Percentiles rank a stretch among this genome's conserved stretches.
These are phyloP conservation scores for Ceratocystis smalleyi DNA, from an alignment of 2,329 filamentous ascomycete genomes.

Conservation along the genomic window DNA sequence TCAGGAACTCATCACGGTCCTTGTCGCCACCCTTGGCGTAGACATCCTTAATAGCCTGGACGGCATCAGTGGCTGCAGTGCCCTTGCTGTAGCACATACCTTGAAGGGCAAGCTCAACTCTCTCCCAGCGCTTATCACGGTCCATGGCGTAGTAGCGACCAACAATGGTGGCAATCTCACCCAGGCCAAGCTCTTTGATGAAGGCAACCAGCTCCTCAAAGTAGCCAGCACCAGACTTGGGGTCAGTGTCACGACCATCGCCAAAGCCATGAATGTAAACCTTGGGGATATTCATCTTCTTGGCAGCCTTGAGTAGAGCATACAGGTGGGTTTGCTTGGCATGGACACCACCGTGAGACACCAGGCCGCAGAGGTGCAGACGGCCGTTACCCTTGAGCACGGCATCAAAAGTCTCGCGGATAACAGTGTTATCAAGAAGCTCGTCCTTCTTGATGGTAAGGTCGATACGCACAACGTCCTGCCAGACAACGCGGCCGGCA, in stretches of 20 bases:
- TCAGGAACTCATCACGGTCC: conserved; percentile 95
- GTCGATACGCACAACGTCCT: conserved; percentile 94
- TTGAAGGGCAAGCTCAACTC: conserved; percentile 78
- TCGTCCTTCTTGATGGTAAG: conserved; percentile 76
- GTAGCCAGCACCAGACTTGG: conserved; percentile 79
- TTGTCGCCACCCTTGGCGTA: conserved; percentile 54
- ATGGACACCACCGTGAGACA: conserved; percentile 94
- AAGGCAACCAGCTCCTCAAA: conserved; percentile 73
- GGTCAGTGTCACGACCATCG: conserved; percentile 93
- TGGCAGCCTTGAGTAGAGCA: conserved; percentile 74
- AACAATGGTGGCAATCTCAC: conserved; percentile 81
- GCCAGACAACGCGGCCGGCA: conserved; percentile 93
- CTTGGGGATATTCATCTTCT: conserved; percentile 70
- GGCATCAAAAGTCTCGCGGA: conserved; percentile 59
- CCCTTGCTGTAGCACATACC: conserved; percentile 76
- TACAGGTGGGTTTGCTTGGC: conserved; percentile 90
- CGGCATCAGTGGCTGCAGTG: conserved; percentile 67
- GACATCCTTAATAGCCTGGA: conserved; percentile 71
- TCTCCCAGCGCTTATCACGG: conserved; percentile 97
- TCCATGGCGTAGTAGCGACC: conserved; percentile 99
- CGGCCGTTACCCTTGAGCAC: conserved; percentile 82
- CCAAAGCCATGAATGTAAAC: conserved; percentile 99
- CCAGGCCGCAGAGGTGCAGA: conserved; percentile 78
- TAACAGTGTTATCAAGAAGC: conserved; percentile 57
- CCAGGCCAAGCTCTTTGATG: conserved; percentile 68